Evolutionary conservation across 202 grass and related monocot species (phyloP), one percentile per base, ranked within the genome.

Genomic region (Cymbopogon flexuosus): DNA sequence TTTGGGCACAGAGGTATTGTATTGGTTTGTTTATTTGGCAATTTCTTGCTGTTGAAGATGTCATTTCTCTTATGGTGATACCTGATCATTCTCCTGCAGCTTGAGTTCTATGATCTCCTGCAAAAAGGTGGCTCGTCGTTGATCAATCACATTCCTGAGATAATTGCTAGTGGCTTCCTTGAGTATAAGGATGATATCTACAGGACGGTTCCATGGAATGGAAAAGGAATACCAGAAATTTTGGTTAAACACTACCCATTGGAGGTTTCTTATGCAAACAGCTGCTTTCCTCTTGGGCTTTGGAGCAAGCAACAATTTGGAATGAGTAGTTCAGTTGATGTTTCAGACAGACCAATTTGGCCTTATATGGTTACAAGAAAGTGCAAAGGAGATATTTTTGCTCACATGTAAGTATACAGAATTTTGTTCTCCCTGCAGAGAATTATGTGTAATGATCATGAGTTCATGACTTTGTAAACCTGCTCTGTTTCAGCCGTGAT

Each of bases 341-440:
- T 45, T 84, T 83, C 81, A 82, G 57, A 77, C 42, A 90, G 58
- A 70, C 88, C 47, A 11, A 93, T 93, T 77, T 98, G 92, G 86
- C 96, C 96, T 58, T 98, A 98, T 77, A 90, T 98, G 67, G 90
- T 98, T 59, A 98, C 87, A 5, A 98, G 83, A 84, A 94, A 90
- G 84, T 95, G 96, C 68, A 93, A 84, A 79, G 96, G 96, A 67
- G 87, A 93, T 84, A 98, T 98, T 60, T 98, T 98, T 87, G 96
- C 87, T 85, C 82, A 60, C 35, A 47, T 93, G 96, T 95, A 90
- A 93, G 92, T 86, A 7, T 72, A 72, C 15, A 34, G 1, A 0
- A 19, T 72, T 77, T 39, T 36, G n/a, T 85, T 70, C 41, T 60
- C 62, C 42, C 15, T 12, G 46, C 12, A 19, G 58, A 19, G 58